Evolutionary conservation across 108 stramenopile genomes (phyloP), one percentile per base, ranked within the genome.

Genomic region (Discostella stelligeroides): DNA sequence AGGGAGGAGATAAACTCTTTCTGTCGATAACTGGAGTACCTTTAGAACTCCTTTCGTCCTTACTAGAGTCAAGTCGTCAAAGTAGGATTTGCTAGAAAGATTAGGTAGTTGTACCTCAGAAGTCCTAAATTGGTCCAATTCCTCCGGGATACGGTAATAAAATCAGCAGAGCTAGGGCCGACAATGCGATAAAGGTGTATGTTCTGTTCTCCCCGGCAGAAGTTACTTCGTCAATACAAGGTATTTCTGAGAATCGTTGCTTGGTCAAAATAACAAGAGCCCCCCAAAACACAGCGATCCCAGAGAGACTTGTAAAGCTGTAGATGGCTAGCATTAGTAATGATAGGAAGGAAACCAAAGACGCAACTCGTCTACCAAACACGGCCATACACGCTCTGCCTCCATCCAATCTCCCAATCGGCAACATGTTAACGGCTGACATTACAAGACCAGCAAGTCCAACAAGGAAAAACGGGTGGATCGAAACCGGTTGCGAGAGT

Each of bases 371-470:
- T 48, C 79, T 66, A 7, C 96, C 96, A 51, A 86, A 83, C 0
- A 69, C 81, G 7, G 94, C 84, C 40, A 84, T 67, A 47, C 66
- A 77, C 14, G 90, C 91, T n/a, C 96, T 63, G 13, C 94, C 96
- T 21, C 97, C 97, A 70, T 98, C 96, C 15, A 96, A 75, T 50
- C 92, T 69, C 38, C 94, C 94, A 30, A 98, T 85, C 0, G 97
- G 97, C 46, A 97, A 63, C 39, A 95, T 64, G 65, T 95, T 92
- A n/a, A 97, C 72, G 11, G 95, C 94, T 37, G 85, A 89, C 15
- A 83, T 79, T 9, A 93, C 54, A 12, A 95, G 58, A n/a, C 96
- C 97, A n/a, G 82, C 69, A 25, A 88, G 68, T 49, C 97, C 97
- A 43, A 91, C 75, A 43, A 95, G 23, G 38, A 91, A 88, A 20